Percentiles rank a stretch among this genome's conserved stretches.
These are phyloP conservation scores for Imleria badia DNA, from an alignment of 768 basidiomycete genomes.

Conservation along the genomic window DNA sequence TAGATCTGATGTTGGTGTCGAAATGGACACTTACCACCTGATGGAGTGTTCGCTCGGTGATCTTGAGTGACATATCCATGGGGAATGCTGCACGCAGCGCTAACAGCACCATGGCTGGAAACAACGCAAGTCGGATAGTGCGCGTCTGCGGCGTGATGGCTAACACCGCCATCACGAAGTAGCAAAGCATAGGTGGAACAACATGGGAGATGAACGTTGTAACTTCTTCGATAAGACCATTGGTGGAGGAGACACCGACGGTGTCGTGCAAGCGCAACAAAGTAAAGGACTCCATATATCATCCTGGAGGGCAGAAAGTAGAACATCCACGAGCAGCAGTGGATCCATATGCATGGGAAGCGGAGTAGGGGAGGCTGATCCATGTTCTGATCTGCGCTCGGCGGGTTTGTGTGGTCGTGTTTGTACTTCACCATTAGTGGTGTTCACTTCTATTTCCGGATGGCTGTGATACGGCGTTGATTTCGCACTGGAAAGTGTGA, in stretches of 20 bases:
- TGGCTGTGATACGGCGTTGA: too few relatives aligned
- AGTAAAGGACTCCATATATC: too few relatives aligned
- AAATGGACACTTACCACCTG: background rate
- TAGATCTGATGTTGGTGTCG: background rate
- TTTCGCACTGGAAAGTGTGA: too few relatives aligned
- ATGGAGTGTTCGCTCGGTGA: background rate
- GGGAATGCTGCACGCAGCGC: background rate
- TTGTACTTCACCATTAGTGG: too few relatives aligned
- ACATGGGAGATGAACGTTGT: background rate
- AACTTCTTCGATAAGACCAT: background rate
- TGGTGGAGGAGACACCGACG: background rate
- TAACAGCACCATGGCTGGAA: background rate
- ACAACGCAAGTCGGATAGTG: background rate
- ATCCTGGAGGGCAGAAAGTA: too few relatives aligned
- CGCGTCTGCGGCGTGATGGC: background rate
- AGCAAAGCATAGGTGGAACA: background rate
- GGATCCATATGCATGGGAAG: too few relatives aligned
- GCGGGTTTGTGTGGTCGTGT: too few relatives aligned
- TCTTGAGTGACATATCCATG: background rate
- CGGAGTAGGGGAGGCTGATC: too few relatives aligned
- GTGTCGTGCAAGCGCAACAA: too few relatives aligned
- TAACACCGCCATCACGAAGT: background rate
- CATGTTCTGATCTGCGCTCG: too few relatives aligned
- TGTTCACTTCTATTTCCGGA: too few relatives aligned
- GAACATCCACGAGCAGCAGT: too few relatives aligned